Conservation (phyloP, 805 yeast species). For the Starmerella sp. region DNA sequence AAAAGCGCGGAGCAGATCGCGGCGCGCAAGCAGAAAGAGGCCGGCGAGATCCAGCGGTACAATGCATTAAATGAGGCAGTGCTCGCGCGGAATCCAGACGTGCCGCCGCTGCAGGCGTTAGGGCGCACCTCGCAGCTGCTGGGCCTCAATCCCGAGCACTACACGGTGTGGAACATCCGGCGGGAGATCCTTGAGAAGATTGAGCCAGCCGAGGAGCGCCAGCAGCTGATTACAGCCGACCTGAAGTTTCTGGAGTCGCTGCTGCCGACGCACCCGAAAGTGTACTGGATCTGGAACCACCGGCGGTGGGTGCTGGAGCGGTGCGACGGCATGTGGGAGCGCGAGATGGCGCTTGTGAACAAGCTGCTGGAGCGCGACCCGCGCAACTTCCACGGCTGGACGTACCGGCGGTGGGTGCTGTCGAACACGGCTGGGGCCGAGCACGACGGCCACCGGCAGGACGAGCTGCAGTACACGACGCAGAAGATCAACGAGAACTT, state of each 20-base stretch:
- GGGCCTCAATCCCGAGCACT: slow-evolving; percentile 68
- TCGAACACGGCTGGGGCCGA: not conserved
- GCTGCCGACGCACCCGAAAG: slow-evolving; percentile 64
- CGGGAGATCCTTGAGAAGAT: slow-evolving; percentile 48
- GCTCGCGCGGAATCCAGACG: slow-evolving; percentile 23
- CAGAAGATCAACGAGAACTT: slow-evolving; percentile 68
- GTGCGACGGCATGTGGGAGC: slow-evolving; percentile 45
- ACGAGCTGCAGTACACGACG: slow-evolving; percentile 69
- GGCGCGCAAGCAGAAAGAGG: slow-evolving; percentile 47
- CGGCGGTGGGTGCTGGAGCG: slow-evolving; percentile 64
- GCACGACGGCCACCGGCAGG: not conserved
- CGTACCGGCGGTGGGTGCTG: slow-evolving; percentile 69
- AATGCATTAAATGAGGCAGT: slow-evolving; percentile 36
- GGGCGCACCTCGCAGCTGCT: slow-evolving; percentile 48
- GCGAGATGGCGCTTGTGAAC: slow-evolving; percentile 58
- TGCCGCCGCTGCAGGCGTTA: slow-evolving; percentile 35
- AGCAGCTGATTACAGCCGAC: slow-evolving; percentile 40
- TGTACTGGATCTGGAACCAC: slow-evolving; percentile 96
- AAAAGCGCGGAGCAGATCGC: slow-evolving; percentile 45
- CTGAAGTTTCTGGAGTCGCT: slow-evolving; percentile 47
- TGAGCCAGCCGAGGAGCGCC: slow-evolving; percentile 14
- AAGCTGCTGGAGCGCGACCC: slow-evolving; percentile 60
- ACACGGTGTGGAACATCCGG: slow-evolving; percentile 82
- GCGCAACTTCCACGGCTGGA: slow-evolving; percentile 94
- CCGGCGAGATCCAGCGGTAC: slow-evolving; percentile 47